Conservation (phyloP, 441 rosid genomes). For the Kokia cookei region DNA sequence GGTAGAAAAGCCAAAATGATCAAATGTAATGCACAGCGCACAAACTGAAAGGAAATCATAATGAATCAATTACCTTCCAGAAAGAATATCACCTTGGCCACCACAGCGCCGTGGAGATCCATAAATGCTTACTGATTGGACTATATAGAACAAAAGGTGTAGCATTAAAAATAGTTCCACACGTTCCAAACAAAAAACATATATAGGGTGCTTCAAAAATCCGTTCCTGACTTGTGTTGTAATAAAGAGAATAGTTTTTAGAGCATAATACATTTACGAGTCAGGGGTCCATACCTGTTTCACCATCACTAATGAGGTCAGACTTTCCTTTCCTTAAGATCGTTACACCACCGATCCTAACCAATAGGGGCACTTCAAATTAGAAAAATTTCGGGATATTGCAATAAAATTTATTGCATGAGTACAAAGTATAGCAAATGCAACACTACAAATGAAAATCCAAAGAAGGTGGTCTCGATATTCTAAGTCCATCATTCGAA, state of each 20-base stretch:
- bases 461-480: neutral
- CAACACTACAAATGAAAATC: neutral
- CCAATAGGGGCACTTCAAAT: constrained; percentile 5
- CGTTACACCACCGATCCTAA: constrained; percentile 85
- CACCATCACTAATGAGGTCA: constrained; percentile 82
- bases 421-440: neutral
- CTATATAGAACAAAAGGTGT: constrained; percentile 31
- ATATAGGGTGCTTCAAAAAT: neutral
- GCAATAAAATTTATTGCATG: neutral
- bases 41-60: neutral
- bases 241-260: neutral
- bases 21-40: neutral
- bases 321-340: constrained; percentile 77
- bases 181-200: neutral
- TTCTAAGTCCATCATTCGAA: neutral
- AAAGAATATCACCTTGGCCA: constrained; percentile 95
- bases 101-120: constrained; percentile 95
- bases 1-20: constrained; percentile 13
- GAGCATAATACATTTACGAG: neutral
- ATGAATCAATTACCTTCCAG: constrained; percentile 62
- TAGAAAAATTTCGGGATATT: constrained; percentile 5
- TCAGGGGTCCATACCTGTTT: constrained; percentile 42
- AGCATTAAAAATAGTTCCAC: neutral
- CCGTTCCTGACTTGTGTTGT: neutral
- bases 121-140: constrained; percentile 66